phyloP scores from a whole-genome alignment of 1,284 basidiomycete species.

The Boletus coffeatus region DNA sequence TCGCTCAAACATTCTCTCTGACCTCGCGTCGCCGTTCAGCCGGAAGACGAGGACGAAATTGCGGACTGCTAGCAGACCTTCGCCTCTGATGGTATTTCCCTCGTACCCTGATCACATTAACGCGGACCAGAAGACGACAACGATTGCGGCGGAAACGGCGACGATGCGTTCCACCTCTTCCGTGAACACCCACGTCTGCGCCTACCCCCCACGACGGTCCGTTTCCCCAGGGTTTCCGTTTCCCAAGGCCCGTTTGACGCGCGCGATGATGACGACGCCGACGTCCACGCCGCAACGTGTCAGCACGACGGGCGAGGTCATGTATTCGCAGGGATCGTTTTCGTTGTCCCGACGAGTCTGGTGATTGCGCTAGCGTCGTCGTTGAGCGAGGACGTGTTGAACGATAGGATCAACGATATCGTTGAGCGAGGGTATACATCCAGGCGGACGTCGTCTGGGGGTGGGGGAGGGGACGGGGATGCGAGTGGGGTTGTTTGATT shows the following conservation, averaged over 20 bases:
- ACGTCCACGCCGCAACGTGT: conserved; percentile 4
- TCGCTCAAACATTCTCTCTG: conserved; percentile 15
- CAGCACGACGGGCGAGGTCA: background rate
- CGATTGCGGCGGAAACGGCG: background rate
- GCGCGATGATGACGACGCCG: background rate
- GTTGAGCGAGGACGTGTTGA: conserved; percentile 20
- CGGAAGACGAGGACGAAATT: conserved; percentile 4
- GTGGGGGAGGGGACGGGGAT: background rate
- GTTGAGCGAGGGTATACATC: conserved; percentile 19
- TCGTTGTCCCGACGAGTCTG: conserved; percentile 25
- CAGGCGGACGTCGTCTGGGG: conserved; percentile 9
- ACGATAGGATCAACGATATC: conserved; percentile 22
- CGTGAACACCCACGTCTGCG: background rate
- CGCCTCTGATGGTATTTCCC: conserved; percentile 21
- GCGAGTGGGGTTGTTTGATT: background rate
- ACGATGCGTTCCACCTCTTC: background rate
- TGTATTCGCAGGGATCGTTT: conserved; percentile 17
- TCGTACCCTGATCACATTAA: conserved; percentile 13
- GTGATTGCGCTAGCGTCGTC: conserved; percentile 22
- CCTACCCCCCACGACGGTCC: background rate
- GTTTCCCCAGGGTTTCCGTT: conserved; percentile 14
- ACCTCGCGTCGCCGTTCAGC: conserved; percentile 11
- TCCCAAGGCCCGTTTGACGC: conserved; percentile 8
- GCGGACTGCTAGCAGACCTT: background rate
- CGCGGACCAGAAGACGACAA: background rate